These are phyloP conservation scores for Cystobasidiaceae sp. DNA, from an alignment of 1,284 basidiomycete species.

Conservation along the genomic window DNA sequence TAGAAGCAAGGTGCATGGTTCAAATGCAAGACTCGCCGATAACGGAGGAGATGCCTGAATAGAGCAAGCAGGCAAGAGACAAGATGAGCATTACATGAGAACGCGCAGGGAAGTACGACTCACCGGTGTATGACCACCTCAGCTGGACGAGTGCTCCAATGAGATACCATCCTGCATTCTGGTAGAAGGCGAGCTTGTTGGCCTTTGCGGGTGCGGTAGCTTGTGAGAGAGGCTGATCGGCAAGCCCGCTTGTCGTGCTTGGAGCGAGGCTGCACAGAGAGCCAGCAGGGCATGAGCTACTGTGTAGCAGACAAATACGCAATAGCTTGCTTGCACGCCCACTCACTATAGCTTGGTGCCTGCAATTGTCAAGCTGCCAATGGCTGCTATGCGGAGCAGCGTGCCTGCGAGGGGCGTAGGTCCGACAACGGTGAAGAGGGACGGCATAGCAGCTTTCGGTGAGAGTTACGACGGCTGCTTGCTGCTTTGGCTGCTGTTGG, in stretches of 20 bases:
- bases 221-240: constrained; percentile 21
- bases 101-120: not conserved
- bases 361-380: constrained; percentile 6
- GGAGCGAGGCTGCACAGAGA: constrained; percentile 9
- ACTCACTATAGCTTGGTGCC: constrained; percentile 13
- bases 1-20: not conserved
- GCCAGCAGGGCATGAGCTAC: not conserved
- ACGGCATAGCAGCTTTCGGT: constrained; percentile 11
- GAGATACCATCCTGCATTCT: constrained; percentile 1
- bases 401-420: constrained; percentile 23
- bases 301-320: not conserved
- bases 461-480: not conserved
- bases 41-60: constrained; percentile 21
- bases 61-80: not conserved
- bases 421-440: constrained; percentile 21
- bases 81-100: not conserved
- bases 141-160: constrained; percentile 25
- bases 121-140: constrained; percentile 30
- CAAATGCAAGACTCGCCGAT: constrained; percentile 2
- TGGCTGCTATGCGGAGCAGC: constrained; percentile 7
- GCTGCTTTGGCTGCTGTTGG: not conserved
- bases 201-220: constrained; percentile 22
- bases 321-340: not conserved
- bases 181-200: constrained; percentile 27
- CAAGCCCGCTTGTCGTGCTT: constrained; percentile 12